Percentiles rank a stretch among this genome's conserved stretches.
These are phyloP conservation scores for Adansonia digitata DNA, from an alignment of 345 rosid genomes.

Conservation along the genomic window DNA sequence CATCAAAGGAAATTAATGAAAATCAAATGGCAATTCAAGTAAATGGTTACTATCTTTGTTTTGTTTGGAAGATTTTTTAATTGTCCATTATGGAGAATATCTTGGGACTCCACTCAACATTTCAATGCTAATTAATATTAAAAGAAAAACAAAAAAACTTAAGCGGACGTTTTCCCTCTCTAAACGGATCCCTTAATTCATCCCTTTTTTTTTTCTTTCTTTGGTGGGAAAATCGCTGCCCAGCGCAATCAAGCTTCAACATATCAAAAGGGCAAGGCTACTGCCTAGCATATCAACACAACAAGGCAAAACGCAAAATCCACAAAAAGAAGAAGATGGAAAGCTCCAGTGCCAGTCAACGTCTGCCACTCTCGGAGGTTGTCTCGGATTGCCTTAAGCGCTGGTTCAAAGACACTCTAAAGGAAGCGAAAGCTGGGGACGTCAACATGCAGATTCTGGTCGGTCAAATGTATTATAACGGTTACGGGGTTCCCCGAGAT, in stretches of 20 bases:
- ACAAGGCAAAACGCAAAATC: conserved; percentile 36
- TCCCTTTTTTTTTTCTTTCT: too few relatives aligned
- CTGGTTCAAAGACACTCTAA: conserved; percentile 90
- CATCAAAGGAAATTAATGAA: too few relatives aligned
- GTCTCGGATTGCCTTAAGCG: conserved; percentile 83
- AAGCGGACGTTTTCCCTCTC: too few relatives aligned
- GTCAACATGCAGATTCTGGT: conserved; percentile 82
- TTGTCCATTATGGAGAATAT: too few relatives aligned
- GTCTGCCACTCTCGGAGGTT: conserved; percentile 70
- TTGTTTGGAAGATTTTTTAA: too few relatives aligned
- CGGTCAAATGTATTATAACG: conserved; percentile 89
- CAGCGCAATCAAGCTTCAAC: conserved; percentile 29
- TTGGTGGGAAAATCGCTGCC: conserved; percentile 61
- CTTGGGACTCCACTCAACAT: too few relatives aligned
- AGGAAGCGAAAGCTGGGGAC: conserved; percentile 90
- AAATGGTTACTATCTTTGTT: too few relatives aligned
- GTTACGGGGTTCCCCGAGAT: conserved; percentile 84
- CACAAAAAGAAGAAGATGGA: conserved; percentile 41
- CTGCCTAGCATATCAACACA: conserved; percentile 23
- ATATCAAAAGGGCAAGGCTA: conserved; percentile 26
- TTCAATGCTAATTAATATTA: too few relatives aligned
- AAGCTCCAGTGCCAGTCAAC: conserved; percentile 21
- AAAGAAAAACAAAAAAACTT: too few relatives aligned
- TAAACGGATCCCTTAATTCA: too few relatives aligned
- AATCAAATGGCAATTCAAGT: too few relatives aligned